Evolutionary conservation across 306 rosid species (phyloP), one percentile per base, ranked within the genome.

Genomic region (Comarum palustre): DNA sequence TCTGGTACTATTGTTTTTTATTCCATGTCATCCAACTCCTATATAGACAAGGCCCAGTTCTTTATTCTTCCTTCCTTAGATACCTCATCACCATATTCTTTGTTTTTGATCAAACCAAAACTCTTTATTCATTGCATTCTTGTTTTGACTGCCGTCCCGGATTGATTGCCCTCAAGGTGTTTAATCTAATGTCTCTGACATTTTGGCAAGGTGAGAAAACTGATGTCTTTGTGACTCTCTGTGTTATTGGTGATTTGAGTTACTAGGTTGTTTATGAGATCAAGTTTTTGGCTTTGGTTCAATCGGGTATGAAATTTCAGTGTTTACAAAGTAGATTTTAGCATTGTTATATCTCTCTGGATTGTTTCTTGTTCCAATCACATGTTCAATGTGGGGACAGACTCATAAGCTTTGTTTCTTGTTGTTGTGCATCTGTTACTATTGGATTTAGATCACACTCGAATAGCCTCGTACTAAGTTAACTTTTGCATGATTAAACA

Each of bases 1-100:
- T 54, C 41, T 73, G 34, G 39, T 29, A n/a, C n/a, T n/a, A 29
- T 88, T 72, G 80, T 70, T 58, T 66, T 58, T 47, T 66, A 47
- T 69, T 69, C 58, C 20, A 50, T 32, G 4, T 32, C 54, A 39
- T 45, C 75, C 75, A 77, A 59, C 64, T 75, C 78, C 68, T 69
- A 72, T 75, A 69, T n/a, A 64, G 50, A 61, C 73, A 62, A 55
- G 51, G 8, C 48, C 32, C 69, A n/a, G 42, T 68, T 82, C 68
- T 8, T 69, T 60, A 27, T 72, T 71, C 68, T 48, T 70, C 79
- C 77, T 52, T 69, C 66, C 27, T 69, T 68, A 69, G 76, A 72
- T 83, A 69, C 81, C 71, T 55, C 73, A 41, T 41, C 79, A 42
- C 54, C 46, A 15, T 10, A n/a, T 50, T 47, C 73, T 10, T 54